These are phyloP conservation scores for Yamadazyma atlantica DNA, from an alignment of 1,139 yeast genomes.

Conservation along the genomic window DNA sequence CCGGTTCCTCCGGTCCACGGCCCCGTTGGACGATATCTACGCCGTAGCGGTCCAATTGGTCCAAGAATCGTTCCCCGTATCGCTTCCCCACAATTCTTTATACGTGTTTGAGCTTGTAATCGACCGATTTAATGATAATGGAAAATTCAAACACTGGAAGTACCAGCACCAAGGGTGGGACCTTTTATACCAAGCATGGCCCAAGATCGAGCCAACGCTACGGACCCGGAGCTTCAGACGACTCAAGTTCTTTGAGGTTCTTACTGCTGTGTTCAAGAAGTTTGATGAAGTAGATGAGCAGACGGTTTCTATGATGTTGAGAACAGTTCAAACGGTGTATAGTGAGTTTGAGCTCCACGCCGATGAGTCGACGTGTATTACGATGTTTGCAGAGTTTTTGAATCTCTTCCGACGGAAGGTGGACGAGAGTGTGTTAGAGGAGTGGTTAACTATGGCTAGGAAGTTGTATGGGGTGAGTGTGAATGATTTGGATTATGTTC, in stretches of 20 bases:
- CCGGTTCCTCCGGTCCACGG: conserved; percentile 59
- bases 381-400: conserved; percentile 13
- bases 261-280: conserved; percentile 15
- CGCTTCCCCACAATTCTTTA: conserved; percentile 59
- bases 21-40: conserved; percentile 45
- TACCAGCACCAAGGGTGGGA: conserved; percentile 44
- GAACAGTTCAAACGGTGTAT: conserved; percentile 18
- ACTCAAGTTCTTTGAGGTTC: conserved; percentile 22
- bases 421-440: conserved; percentile 4
- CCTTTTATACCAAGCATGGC: conserved; percentile 45
- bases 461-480: conserved; percentile 28
- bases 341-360: conserved; percentile 29
- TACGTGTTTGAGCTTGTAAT: conserved; percentile 67
- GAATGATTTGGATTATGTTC: conserved; percentile 23
- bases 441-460: conserved; percentile 25
- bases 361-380: conserved; percentile 27
- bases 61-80: conserved; percentile 36
- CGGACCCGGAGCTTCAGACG: conserved; percentile 37
- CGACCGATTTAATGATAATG: conserved; percentile 60
- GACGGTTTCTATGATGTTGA: conserved; percentile 15
- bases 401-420: conserved; percentile 12
- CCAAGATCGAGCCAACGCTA: conserved; percentile 14
- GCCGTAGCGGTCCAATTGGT: conserved; percentile 42
- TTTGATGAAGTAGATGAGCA: conserved; percentile 10
- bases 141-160: conserved; percentile 42